Percentiles rank a stretch among this genome's conserved stretches.
phyloP scores from a whole-genome alignment of 1,284 basidiomycete genomes.

The Malassezia sympodialis region DNA sequence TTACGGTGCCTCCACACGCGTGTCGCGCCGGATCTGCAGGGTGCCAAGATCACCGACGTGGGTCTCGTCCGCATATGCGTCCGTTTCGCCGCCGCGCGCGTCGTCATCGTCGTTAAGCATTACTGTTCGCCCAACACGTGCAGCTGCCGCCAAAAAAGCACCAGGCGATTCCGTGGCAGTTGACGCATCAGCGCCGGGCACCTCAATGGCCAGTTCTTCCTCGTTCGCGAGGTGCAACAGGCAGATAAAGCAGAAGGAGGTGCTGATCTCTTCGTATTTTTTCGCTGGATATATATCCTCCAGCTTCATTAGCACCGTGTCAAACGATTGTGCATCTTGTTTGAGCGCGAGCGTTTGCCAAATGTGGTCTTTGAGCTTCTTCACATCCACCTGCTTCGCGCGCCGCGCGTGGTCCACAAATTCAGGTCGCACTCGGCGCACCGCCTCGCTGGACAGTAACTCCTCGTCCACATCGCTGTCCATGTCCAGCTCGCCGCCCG shows the following conservation, averaged over 20 bases:
- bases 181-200: neutral
- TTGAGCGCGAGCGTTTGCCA: slow-evolving; percentile 66
- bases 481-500: slow-evolving; percentile 34
- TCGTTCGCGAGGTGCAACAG: slow-evolving; percentile 89
- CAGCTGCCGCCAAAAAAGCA: neutral
- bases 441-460: slow-evolving; percentile 70
- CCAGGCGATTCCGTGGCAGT: neutral
- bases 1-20: slow-evolving; percentile 1
- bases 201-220: slow-evolving; percentile 58
- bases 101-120: slow-evolving; percentile 7
- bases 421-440: slow-evolving; percentile 67
- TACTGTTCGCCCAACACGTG: neutral
- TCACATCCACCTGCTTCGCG: slow-evolving; percentile 91
- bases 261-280: slow-evolving; percentile 95
- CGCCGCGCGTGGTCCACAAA: slow-evolving; percentile 89
- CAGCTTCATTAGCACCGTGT: slow-evolving; percentile 70
- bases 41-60: slow-evolving; percentile 1
- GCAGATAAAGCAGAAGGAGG: slow-evolving; percentile 99
- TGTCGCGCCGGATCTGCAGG: slow-evolving; percentile 5
- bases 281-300: slow-evolving; percentile 74
- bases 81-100: neutral
- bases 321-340: slow-evolving; percentile 53
- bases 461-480: slow-evolving; percentile 60
- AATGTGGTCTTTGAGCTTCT: slow-evolving; percentile 93
- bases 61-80: neutral